Evolutionary conservation across 1,139 yeast species (phyloP), one percentile per base, ranked within the genome.

Genomic region (Geotrichum reessii): DNA sequence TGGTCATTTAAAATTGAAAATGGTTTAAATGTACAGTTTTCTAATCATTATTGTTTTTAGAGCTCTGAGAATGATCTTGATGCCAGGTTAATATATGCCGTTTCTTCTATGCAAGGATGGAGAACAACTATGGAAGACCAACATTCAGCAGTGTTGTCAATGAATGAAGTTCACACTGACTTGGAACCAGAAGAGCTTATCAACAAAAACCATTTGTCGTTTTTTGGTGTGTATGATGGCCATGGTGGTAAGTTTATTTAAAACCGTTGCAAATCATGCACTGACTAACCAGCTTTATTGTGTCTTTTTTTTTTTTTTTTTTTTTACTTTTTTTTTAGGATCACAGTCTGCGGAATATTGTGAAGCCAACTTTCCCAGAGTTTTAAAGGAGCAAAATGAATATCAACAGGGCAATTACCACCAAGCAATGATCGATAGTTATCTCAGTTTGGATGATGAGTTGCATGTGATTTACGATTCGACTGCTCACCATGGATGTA

Each of bases 61-160:
- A 82, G 80, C 70, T 83, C 95, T 49, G 92, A 86, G 67, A 76
- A 79, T 56, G 93, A 86, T 55, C 82, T 81, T 58, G 91, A 90
- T 72, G 76, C 76, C 58, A 76, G 83, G 66, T 79, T 88, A 61
- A 82, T 88, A 19, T 93, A 81, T 71, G 98, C 96, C 53, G 79
- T 92, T 60, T 90, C 97, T 52, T 85, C 93, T 63, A 93, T 93
- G 99, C 99, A 93, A 77, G 99, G 99, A 27, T 93, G 99, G 99
- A 84, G 99, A 76, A 85, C 91, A 70, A 84, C 89, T 62, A 93
- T 93, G 99, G 99, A 93, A 74, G 99, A 93, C 73, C 86, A 97
- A n/a, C 99, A 93, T 72, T 82, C 95, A 53, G 83, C 95, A n/a
- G 77, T 87, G 55, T 79, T 89, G 66, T 79, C 84, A 66, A 63